A percentile compares a stretch with the other conserved stretches of the same genome.
Conservation (phyloP, 805 yeast species). For the Brettanomyces anomalus region DNA sequence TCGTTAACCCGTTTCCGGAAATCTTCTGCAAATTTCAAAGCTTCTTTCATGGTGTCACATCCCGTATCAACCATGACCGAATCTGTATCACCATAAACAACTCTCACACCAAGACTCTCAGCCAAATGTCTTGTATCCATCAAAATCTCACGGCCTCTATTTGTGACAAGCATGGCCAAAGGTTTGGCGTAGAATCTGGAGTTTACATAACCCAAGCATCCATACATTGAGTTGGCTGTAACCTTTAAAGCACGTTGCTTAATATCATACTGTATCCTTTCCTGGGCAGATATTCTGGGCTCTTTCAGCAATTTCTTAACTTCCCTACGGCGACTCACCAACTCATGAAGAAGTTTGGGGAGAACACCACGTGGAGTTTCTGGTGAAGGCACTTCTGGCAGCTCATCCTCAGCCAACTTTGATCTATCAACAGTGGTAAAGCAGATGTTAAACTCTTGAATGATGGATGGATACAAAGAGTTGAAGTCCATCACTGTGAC, state of each 20-base stretch:
- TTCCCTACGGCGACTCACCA: constrained; percentile 87
- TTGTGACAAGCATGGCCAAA: constrained; percentile 89
- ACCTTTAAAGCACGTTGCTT: constrained; percentile 92
- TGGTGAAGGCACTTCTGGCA: constrained; percentile 61
- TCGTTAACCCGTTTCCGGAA: constrained; percentile 84
- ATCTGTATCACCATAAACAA: constrained; percentile 97
- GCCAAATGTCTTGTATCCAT: constrained; percentile 91
- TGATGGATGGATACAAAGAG: constrained; percentile 92
- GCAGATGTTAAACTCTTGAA: constrained; percentile 94
- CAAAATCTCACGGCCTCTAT: constrained; percentile 90
- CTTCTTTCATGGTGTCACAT: constrained; percentile 56
- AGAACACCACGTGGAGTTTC: constrained; percentile 67
- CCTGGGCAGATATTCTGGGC: constrained; percentile 52
- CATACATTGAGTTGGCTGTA: constrained; percentile 99
- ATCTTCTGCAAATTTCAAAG: constrained; percentile 72
- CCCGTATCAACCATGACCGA: constrained; percentile 98
- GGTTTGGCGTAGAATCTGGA: constrained; percentile 96
- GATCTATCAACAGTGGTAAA: constrained; percentile 87
- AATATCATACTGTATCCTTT: constrained; percentile 81
- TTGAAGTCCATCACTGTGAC: constrained; percentile 96
- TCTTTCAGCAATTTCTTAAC: constrained; percentile 81
- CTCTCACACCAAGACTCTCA: constrained; percentile 71
- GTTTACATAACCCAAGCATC: constrained; percentile 88
- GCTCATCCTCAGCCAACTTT: constrained; percentile 37
- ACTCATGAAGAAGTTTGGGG: constrained; percentile 72